Percentiles rank a stretch among this genome's conserved stretches.
Conservation (phyloP, 306 rosid species). For the Acacia crassicarpa region DNA sequence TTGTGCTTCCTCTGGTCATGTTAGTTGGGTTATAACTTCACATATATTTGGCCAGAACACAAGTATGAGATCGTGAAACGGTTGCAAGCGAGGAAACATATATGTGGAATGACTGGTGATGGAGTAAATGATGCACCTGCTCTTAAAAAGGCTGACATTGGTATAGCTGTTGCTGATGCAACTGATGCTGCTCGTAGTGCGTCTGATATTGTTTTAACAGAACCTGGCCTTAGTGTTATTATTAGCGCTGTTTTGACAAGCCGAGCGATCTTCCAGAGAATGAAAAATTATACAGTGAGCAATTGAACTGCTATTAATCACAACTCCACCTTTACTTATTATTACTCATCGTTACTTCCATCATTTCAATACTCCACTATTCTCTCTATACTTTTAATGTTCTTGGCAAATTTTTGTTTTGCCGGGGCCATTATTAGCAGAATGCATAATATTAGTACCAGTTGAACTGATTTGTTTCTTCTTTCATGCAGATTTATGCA, state of each 20-base stretch:
- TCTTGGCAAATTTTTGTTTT: constrained; percentile 11
- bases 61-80: constrained; percentile 98
- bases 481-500: constrained; percentile 83
- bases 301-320: constrained; percentile 19
- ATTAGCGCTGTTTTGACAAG: constrained; percentile 99
- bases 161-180: constrained; percentile 99
- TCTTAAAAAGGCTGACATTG: constrained; percentile 98
- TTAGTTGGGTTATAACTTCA: constrained; percentile 14
- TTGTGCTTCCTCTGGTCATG: constrained; percentile 23
- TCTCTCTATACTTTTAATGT: neutral
- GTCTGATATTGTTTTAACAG: constrained; percentile 95
- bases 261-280: constrained; percentile 96
- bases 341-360: constrained; percentile 5
- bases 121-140: constrained; percentile 99
- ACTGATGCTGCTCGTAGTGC: constrained; percentile 99
- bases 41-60: constrained; percentile 64
- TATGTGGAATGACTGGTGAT: constrained; percentile 98
- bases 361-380: neutral
- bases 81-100: constrained; percentile 96
- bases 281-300: constrained; percentile 97
- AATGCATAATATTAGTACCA: neutral
- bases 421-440: neutral
- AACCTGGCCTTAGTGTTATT: constrained; percentile 95
- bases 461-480: constrained; percentile 18
- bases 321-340: constrained; percentile 1